A percentile compares a stretch with the other conserved stretches of the same genome.
phyloP scores from a whole-genome alignment of 148 eudicot genomes.

The Spergularia marina region DNA sequence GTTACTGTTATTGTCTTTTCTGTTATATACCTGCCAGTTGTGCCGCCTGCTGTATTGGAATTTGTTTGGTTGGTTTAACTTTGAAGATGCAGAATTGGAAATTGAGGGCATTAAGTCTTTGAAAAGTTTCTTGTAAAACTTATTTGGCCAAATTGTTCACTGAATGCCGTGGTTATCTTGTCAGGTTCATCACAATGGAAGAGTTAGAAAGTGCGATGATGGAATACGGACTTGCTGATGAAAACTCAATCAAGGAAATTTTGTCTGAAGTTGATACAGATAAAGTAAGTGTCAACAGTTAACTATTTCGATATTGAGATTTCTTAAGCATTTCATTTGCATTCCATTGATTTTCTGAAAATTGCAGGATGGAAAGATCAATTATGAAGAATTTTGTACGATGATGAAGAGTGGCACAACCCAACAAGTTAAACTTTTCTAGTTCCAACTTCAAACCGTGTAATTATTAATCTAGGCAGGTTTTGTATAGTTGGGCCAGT shows the following conservation, averaged over 20 bases:
- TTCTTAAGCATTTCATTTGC: not conserved
- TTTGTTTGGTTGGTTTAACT: not conserved
- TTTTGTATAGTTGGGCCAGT: constrained; percentile 22
- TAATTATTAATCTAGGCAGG: not conserved
- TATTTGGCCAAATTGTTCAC: not conserved
- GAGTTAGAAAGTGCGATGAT: constrained; percentile 82
- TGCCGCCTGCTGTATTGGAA: not conserved
- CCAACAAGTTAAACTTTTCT: constrained; percentile 26
- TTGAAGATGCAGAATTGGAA: not conserved
- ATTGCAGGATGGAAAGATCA: constrained; percentile 76
- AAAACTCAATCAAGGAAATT: constrained; percentile 66
- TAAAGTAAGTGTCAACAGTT: constrained; percentile 47
- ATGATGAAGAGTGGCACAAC: constrained; percentile 89
- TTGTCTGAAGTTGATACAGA: constrained; percentile 86
- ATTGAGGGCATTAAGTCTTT: not conserved
- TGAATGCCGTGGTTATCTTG: constrained; percentile 7
- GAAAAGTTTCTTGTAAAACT: not conserved
- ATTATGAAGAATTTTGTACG: constrained; percentile 80
- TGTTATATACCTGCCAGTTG: not conserved
- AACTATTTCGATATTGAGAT: not conserved
- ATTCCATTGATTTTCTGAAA: constrained; percentile 2
- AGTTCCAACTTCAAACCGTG: constrained; percentile 2
- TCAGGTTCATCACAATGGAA: constrained; percentile 72
- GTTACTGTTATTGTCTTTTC: not conserved
- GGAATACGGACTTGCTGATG: constrained; percentile 77